These are phyloP conservation scores for Peterozyma toletana DNA, from an alignment of 805 yeast genomes.

Conservation along the genomic window DNA sequence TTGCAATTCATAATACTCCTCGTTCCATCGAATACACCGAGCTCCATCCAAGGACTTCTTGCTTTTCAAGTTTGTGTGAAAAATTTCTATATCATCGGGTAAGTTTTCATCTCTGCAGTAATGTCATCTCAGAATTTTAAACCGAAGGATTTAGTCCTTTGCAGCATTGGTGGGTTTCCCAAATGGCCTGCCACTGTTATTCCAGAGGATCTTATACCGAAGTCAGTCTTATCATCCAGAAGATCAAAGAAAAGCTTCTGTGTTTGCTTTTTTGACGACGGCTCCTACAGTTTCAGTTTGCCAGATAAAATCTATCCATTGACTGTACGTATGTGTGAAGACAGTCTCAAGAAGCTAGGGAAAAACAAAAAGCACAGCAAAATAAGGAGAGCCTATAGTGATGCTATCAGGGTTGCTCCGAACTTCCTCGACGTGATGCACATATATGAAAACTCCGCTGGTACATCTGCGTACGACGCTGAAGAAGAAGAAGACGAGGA, in stretches of 20 bases:
- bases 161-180: constrained; percentile 36
- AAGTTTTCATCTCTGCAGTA: neutral
- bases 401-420: constrained; percentile 3
- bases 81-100: no score
- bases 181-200: constrained; percentile 47
- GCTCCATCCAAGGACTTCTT: no score
- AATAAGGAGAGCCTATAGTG: constrained; percentile 5
- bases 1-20: no score
- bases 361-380: no score
- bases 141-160: constrained; percentile 30
- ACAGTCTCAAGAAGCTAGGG: constrained; percentile 4
- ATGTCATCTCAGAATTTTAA: constrained; percentile 1
- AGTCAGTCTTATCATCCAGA: constrained; percentile 28
- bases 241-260: constrained; percentile 21
- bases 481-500: constrained; percentile 9
- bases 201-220: constrained; percentile 15
- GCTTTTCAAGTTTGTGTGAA: no score
- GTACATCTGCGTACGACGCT: neutral
- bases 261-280: constrained; percentile 38
- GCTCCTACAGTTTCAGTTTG: constrained; percentile 35
- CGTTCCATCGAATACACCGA: no score
- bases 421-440: constrained; percentile 1
- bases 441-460: no score
- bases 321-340: constrained; percentile 4
- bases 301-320: constrained; percentile 15